Evolutionary conservation across 805 yeast species (phyloP).

Genomic region (Scheffersomyces amazonensis): DNA sequence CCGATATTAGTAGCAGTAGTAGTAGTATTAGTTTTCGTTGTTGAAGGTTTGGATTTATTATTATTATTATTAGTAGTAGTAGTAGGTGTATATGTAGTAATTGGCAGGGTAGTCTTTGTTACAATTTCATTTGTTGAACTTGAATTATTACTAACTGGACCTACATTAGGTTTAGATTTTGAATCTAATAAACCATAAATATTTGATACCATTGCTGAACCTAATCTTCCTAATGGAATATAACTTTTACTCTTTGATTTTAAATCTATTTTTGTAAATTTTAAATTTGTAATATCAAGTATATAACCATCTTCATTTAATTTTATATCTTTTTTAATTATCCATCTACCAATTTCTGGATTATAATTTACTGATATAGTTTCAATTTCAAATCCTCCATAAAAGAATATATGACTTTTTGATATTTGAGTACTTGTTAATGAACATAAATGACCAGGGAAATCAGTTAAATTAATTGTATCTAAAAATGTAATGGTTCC

Average conservation of each 20-base stretch:
- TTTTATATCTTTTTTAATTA: constrained; percentile 39
- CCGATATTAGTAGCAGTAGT: too few relatives aligned
- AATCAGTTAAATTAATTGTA: constrained; percentile 11
- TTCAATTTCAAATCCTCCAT: constrained; percentile 63
- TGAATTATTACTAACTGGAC: constrained; percentile 1
- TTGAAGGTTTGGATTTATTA: not conserved
- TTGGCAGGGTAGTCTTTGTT: too few relatives aligned
- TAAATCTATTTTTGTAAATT: constrained; percentile 44
- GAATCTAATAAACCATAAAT: constrained; percentile 11
- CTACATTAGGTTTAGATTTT: not conserved
- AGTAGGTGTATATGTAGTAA: too few relatives aligned
- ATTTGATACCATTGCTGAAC: constrained; percentile 28
- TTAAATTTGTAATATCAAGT: constrained; percentile 49
- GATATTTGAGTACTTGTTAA: constrained; percentile 50
- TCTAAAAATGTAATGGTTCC: constrained; percentile 29
- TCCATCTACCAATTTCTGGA: constrained; percentile 28
- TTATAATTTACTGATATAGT: constrained; percentile 20
- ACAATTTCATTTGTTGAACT: not conserved
- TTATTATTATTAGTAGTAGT: too few relatives aligned
- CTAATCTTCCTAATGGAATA: constrained; percentile 26
- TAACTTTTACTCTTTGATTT: constrained; percentile 13
- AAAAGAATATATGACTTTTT: constrained; percentile 54
- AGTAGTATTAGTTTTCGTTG: too few relatives aligned
- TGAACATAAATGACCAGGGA: constrained; percentile 53
- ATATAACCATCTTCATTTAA: constrained; percentile 56